phyloP scores from a whole-genome alignment of 257 asterid genomes.

The Scutellaria minor region DNA sequence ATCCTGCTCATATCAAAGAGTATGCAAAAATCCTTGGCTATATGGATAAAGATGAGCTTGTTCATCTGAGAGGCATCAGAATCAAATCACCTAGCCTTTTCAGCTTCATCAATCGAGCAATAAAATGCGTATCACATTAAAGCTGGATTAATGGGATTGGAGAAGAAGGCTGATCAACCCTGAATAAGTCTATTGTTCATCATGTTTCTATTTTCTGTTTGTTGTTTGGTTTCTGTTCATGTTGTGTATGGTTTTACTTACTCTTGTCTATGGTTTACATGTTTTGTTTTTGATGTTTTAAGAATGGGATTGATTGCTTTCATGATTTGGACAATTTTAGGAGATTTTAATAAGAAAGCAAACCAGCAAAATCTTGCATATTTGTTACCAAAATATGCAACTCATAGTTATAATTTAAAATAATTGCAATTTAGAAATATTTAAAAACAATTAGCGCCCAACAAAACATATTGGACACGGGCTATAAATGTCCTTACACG shows the following conservation, averaged over 20 bases:
- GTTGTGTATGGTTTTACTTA: no score
- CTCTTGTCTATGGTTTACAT: no score
- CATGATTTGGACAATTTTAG: no score
- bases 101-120: slow-evolving; percentile 16
- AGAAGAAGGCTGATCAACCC: background rate
- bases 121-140: no score
- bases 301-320: no score
- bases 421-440: no score
- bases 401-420: no score
- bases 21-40: slow-evolving; percentile 55
- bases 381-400: no score
- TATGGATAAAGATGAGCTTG: slow-evolving; percentile 26
- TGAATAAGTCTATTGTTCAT: background rate
- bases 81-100: slow-evolving; percentile 29
- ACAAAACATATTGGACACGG: background rate
- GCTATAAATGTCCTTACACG: background rate
- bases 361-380: no score
- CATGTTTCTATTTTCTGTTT: background rate
- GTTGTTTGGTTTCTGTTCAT: background rate
- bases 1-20: slow-evolving; percentile 10
- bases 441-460: background rate
- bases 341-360: no score
- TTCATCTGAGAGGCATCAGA: slow-evolving; percentile 35
- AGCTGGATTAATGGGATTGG: background rate
- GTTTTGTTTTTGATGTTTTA: no score